These are phyloP conservation scores for Balansia obtecta DNA, from an alignment of 2,329 filamentous ascomycete species.

Conservation along the genomic window DNA sequence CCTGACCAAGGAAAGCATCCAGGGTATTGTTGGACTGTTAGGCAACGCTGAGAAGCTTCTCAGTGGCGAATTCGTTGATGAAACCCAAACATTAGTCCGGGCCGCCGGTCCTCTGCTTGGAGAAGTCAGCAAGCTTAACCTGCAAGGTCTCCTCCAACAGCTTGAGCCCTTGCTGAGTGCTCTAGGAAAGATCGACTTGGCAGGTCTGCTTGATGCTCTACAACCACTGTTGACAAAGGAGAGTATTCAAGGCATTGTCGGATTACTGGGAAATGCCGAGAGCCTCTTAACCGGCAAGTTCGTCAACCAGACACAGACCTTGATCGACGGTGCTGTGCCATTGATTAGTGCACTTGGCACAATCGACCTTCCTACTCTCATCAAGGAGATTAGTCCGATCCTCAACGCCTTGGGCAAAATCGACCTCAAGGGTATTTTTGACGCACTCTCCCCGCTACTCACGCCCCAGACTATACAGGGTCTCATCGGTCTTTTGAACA, in stretches of 20 bases:
- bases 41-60: slow-evolving; percentile 17
- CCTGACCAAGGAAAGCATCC: slow-evolving; percentile 15
- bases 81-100: slow-evolving; percentile 16
- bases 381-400: slow-evolving; percentile 18
- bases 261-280: slow-evolving; percentile 23
- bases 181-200: slow-evolving; percentile 19
- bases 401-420: slow-evolving; percentile 18
- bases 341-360: slow-evolving; percentile 22
- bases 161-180: slow-evolving; percentile 18
- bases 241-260: slow-evolving; percentile 21
- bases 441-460: slow-evolving; percentile 22
- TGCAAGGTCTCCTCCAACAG: slow-evolving; percentile 17
- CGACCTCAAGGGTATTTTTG: slow-evolving; percentile 21
- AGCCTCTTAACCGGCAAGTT: slow-evolving; percentile 18
- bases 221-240: slow-evolving; percentile 21
- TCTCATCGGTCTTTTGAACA: slow-evolving; percentile 22
- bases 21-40: slow-evolving; percentile 20
- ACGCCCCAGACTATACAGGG: slow-evolving; percentile 22
- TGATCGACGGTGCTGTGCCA: slow-evolving; percentile 24
- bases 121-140: slow-evolving; percentile 14
- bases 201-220: slow-evolving; percentile 20
- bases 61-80: slow-evolving; percentile 16
- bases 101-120: slow-evolving; percentile 16
- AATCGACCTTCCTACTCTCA: slow-evolving; percentile 21
- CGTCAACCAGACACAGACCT: slow-evolving; percentile 17